Evolutionary conservation across 768 basidiomycete species (phyloP).

Genomic region (Suillus americanus): DNA sequence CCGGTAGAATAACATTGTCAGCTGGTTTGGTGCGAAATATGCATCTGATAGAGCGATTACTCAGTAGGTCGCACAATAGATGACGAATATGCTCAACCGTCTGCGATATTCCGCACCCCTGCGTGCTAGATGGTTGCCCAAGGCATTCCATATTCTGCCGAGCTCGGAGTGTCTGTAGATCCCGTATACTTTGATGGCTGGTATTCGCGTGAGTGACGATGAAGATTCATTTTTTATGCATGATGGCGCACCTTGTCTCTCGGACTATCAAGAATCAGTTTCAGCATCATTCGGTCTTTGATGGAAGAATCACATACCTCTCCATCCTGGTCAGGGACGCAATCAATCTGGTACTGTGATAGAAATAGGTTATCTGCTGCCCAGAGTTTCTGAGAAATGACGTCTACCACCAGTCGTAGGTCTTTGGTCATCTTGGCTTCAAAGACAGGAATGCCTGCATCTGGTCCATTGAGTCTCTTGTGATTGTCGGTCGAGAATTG

Average conservation of each 20-base stretch:
- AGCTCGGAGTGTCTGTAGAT: constrained; percentile 50
- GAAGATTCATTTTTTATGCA: background rate
- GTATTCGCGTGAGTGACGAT: background rate
- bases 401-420: constrained; percentile 47
- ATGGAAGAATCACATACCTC: constrained; percentile 21
- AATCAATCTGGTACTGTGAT: constrained; percentile 49
- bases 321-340: constrained; percentile 37
- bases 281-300: background rate
- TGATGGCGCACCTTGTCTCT: constrained; percentile 36
- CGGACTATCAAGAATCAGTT: constrained; percentile 25
- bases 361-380: background rate
- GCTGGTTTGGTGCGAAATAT: constrained; percentile 37
- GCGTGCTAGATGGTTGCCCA: constrained; percentile 40
- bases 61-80: background rate
- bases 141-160: constrained; percentile 46
- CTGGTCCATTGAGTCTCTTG: constrained; percentile 48
- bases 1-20: constrained; percentile 46
- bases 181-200: constrained; percentile 50
- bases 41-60: constrained; percentile 37
- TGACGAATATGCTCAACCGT: constrained; percentile 36
- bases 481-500: constrained; percentile 71
- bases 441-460: constrained; percentile 54
- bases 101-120: constrained; percentile 53
- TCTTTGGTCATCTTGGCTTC: constrained; percentile 67
- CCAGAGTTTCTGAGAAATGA: background rate